A percentile compares a stretch with the other conserved stretches of the same genome.
Conservation (phyloP, 1,284 basidiomycete genomes). For the Tetrapyrgos nigripes region DNA sequence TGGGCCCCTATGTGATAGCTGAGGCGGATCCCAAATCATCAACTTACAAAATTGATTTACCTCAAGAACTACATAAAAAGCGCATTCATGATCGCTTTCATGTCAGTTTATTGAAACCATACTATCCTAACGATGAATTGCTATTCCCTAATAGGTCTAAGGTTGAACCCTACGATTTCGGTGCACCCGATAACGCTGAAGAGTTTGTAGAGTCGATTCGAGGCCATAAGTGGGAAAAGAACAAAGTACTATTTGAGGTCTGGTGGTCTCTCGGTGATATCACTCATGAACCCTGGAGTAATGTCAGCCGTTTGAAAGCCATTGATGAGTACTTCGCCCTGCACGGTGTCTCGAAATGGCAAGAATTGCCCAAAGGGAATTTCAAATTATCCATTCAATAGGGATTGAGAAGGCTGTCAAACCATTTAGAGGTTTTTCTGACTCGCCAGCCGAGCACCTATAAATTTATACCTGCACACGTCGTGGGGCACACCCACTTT, state of each 20-base stretch:
- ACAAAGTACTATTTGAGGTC: constrained; percentile 2
- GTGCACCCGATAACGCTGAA: background rate
- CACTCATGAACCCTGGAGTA: constrained; percentile 9
- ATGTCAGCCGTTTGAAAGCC: constrained; percentile 2
- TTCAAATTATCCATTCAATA: background rate
- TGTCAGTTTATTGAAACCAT: constrained; percentile 10
- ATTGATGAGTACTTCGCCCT: constrained; percentile 7
- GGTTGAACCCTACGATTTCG: constrained; percentile 8
- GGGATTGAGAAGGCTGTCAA: too few species aligned
- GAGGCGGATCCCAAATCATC: constrained; percentile 25
- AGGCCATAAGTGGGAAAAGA: constrained; percentile 4
- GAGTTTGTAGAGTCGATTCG: constrained; percentile 4
- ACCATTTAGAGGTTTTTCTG: too few species aligned
- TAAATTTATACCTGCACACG: too few species aligned
- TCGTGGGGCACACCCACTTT: too few species aligned
- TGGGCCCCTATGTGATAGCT: constrained; percentile 35
- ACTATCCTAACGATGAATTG: background rate
- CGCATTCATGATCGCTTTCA: too few species aligned
- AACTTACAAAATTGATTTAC: constrained; percentile 34
- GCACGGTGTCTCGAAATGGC: background rate
- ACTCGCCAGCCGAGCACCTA: too few species aligned
- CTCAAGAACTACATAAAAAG: constrained; percentile 20
- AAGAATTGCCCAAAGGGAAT: constrained; percentile 3
- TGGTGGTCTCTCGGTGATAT: constrained; percentile 12
- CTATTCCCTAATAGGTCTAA: background rate